Conservation (phyloP, 208 protist species). For the Trypanosoma melophagium region DNA sequence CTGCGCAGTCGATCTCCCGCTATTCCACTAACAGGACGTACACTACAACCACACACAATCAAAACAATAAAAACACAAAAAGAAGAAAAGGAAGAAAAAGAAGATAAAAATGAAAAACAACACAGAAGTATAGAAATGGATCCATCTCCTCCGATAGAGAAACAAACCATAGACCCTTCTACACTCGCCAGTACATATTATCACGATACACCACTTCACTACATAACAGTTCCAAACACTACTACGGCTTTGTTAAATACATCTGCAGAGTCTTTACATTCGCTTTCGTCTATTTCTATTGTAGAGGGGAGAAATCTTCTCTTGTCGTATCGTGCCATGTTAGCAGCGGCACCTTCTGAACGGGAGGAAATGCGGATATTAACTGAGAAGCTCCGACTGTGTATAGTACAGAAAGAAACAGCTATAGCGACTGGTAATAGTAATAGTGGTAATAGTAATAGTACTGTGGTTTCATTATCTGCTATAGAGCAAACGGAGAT, state of each 20-base stretch:
- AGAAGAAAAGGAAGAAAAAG: background rate
- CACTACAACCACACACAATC: background rate
- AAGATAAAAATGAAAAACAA: background rate
- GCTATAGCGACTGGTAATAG: too few relatives aligned
- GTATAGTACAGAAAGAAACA: slow-evolving; percentile 4
- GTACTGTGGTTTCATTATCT: background rate
- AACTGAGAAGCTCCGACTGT: slow-evolving; percentile 24
- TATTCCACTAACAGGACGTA: slow-evolving; percentile 7
- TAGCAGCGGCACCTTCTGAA: slow-evolving; percentile 22
- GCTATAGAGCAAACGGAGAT: slow-evolving; percentile 6
- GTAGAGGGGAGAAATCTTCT: slow-evolving; percentile 14
- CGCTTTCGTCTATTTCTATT: background rate
- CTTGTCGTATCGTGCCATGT: slow-evolving; percentile 6
- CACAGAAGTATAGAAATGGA: background rate
- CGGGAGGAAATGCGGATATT: slow-evolving; percentile 29
- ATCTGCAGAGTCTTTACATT: background rate
- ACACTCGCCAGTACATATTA: too few relatives aligned
- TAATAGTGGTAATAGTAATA: background rate
- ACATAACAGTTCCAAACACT: too few relatives aligned
- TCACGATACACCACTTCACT: too few relatives aligned
- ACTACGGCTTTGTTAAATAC: slow-evolving; percentile 6
- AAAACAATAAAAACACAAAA: background rate
- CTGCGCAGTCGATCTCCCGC: slow-evolving; percentile 4
- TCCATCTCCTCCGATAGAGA: too few relatives aligned
- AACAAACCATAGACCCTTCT: too few relatives aligned